Evolutionary conservation across 2,329 filamentous ascomycete genomes (phyloP).

Genomic region (Epichloe aotearoae): DNA sequence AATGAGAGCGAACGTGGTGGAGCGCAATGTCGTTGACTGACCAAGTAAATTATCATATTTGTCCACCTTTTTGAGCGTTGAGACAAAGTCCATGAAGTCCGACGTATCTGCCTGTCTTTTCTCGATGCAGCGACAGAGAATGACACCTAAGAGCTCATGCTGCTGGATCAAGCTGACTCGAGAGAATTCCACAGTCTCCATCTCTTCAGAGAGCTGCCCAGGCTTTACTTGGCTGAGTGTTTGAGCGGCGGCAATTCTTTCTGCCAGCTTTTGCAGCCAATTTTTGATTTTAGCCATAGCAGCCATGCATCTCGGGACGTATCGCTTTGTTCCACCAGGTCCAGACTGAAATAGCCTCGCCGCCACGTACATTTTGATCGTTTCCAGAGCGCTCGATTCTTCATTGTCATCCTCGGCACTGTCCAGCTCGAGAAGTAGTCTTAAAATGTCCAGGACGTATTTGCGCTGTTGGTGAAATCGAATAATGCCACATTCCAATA

Average conservation of each 20-base stretch:
- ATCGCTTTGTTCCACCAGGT: conserved; percentile 38
- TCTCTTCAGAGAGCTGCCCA: conserved; percentile 41
- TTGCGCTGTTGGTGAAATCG: conserved; percentile 78
- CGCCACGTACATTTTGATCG: conserved; percentile 22
- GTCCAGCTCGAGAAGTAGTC: conserved; percentile 61
- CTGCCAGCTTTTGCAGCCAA: conserved; percentile 63
- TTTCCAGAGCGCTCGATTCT: conserved; percentile 18
- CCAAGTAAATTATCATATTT: conserved; percentile 56
- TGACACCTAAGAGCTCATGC: conserved; percentile 77
- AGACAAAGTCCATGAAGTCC: conserved; percentile 63
- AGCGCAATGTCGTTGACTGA: conserved; percentile 15
- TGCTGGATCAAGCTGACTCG: conserved; percentile 70
- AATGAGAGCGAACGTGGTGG: conserved; percentile 2
- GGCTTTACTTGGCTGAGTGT: conserved; percentile 55
- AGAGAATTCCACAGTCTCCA: conserved; percentile 71
- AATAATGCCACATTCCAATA: conserved; percentile 69
- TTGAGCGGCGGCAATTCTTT: conserved; percentile 62
- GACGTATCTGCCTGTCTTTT: conserved; percentile 54
- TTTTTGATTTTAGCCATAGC: conserved; percentile 64
- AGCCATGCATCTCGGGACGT: conserved; percentile 60
- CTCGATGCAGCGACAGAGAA: conserved; percentile 67
- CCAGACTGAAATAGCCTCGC: conserved; percentile 19
- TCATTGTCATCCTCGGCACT: conserved; percentile 40
- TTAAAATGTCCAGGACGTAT: conserved; percentile 70
- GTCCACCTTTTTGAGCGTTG: conserved; percentile 54